Percentiles rank a stretch among this genome's conserved stretches.
Conservation (phyloP, 176 grass and related monocot species). For the Eragrostis nindensis region DNA sequence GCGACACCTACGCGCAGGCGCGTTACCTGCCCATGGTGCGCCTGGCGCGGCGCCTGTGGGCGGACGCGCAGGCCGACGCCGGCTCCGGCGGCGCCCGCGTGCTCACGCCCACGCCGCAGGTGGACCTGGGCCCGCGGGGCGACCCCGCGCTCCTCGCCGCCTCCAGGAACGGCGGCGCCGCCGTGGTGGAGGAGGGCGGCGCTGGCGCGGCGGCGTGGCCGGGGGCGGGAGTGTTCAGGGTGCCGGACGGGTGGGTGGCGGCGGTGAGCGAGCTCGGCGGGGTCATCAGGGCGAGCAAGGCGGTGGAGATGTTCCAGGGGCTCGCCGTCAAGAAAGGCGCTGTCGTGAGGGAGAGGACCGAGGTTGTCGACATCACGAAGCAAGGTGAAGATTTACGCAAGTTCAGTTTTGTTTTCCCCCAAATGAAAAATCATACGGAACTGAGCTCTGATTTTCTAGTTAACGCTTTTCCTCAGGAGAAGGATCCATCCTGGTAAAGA, state of each 20-base stretch:
- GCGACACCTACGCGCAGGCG: conserved; percentile 74
- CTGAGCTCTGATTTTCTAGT: no score
- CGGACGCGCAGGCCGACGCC: conserved; percentile 56
- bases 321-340: conserved; percentile 59
- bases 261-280: conserved; percentile 52
- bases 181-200: not conserved
- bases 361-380: conserved; percentile 58
- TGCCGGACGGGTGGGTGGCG: conserved; percentile 65
- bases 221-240: conserved; percentile 54
- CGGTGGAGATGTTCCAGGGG: conserved; percentile 90
- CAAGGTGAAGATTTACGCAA: no score
- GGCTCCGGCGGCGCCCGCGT: conserved; percentile 73
- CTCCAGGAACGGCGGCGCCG: conserved; percentile 31
- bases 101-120: conserved; percentile 68
- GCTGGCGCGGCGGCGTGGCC: not conserved
- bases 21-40: conserved; percentile 80
- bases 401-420: no score
- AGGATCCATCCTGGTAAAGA: conserved; percentile 46
- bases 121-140: conserved; percentile 64
- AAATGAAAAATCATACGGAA: no score
- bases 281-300: conserved; percentile 83
- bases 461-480: no score
- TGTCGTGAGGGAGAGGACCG: conserved; percentile 51
- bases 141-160: conserved; percentile 19
- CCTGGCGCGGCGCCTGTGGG: conserved; percentile 62